A percentile compares a stretch with the other conserved stretches of the same genome.
Evolutionary conservation across 345 rosid species (phyloP).

Genomic region (Toxicodendron radicans): DNA sequence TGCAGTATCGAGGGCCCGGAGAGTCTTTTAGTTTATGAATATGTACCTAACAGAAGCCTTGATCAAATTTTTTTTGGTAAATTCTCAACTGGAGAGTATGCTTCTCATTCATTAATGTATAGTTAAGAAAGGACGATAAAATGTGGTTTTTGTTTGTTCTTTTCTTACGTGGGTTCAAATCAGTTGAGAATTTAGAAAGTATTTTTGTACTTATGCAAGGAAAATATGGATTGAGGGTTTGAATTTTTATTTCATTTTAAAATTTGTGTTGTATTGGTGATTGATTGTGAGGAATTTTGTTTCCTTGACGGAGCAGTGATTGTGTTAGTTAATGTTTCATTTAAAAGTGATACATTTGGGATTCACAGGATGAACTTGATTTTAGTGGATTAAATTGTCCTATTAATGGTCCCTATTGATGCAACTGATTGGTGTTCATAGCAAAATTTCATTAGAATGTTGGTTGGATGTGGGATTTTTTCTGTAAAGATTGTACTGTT

Average conservation of each 20-base stretch:
- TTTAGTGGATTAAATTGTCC: too few relatives aligned
- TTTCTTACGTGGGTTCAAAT: background rate
- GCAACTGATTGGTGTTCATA: too few relatives aligned
- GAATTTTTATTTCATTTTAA: background rate
- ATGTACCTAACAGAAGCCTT: slow-evolving; percentile 70
- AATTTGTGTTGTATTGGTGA: background rate
- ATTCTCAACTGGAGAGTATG: background rate
- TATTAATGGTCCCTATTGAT: too few relatives aligned
- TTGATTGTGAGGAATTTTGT: background rate
- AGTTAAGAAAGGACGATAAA: background rate
- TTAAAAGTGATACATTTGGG: slow-evolving; percentile 3
- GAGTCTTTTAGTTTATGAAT: slow-evolving; percentile 82
- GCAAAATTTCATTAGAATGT: too few relatives aligned
- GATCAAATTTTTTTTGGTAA: slow-evolving; percentile 71
- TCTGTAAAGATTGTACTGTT: background rate
- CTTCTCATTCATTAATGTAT: background rate
- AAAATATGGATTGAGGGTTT: background rate
- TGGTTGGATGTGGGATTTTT: too few relatives aligned
- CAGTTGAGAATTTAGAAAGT: background rate
- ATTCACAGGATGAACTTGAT: background rate
- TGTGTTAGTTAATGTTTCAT: slow-evolving; percentile 2
- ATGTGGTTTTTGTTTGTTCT: background rate
- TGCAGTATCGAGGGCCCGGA: slow-evolving; percentile 90
- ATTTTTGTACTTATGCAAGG: background rate
- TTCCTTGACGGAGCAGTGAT: background rate